Conservation (phyloP, 1,284 basidiomycete species). For the Rhizoctonia solani region DNA sequence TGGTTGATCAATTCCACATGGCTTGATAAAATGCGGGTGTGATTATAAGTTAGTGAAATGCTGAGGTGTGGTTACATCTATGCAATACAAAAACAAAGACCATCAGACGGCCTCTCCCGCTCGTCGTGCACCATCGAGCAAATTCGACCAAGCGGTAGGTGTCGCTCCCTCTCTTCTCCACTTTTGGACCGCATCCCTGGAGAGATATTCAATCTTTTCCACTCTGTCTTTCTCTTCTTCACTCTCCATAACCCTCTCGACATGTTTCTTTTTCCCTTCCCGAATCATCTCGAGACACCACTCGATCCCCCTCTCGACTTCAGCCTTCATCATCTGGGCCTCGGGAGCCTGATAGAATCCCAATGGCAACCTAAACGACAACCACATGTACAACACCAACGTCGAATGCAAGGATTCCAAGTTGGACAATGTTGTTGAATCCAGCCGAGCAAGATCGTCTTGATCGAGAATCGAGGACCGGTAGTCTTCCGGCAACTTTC, state of each 20-base stretch:
- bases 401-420: slow-evolving; percentile 84
- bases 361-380: slow-evolving; percentile 75
- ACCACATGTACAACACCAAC: slow-evolving; percentile 87
- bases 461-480: too few relatives aligned
- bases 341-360: slow-evolving; percentile 65
- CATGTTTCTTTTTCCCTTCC: not conserved
- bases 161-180: not conserved
- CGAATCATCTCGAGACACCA: slow-evolving; percentile 54
- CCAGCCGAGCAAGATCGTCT: slow-evolving; percentile 42
- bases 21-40: too few relatives aligned
- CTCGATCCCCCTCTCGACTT: slow-evolving; percentile 72
- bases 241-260: not conserved
- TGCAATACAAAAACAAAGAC: not conserved
- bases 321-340: slow-evolving; percentile 61
- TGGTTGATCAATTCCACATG: not conserved
- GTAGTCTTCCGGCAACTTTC: too few relatives aligned
- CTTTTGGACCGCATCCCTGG: slow-evolving; percentile 4
- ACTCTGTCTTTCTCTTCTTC: not conserved
- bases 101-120: too few relatives aligned
- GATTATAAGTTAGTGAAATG: too few relatives aligned
- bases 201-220: slow-evolving; percentile 8
- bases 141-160: not conserved
- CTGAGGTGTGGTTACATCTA: slow-evolving; percentile 14
- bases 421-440: slow-evolving; percentile 47
- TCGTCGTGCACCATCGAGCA: not conserved